Conservation (phyloP, 208 protist genomes). For the Porcisia hertigi region DNA sequence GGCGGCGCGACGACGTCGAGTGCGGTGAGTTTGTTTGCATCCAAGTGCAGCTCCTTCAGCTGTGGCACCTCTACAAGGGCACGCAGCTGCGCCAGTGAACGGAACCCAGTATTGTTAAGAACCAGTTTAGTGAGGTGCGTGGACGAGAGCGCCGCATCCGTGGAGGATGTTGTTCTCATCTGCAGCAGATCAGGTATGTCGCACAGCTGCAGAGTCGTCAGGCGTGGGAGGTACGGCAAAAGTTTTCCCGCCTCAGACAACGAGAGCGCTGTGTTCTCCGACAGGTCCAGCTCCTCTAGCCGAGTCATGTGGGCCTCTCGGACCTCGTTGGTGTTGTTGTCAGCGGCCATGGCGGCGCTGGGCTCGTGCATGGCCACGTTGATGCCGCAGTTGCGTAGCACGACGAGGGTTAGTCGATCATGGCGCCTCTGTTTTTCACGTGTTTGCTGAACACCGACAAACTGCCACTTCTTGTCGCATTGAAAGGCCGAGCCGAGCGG, state of each 20-base stretch:
- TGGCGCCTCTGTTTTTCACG: slow-evolving; percentile 61
- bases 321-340: slow-evolving; percentile 21
- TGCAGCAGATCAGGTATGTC: slow-evolving; percentile 50
- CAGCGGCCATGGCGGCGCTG: slow-evolving; percentile 10
- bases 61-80: slow-evolving; percentile 48
- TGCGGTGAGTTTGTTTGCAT: slow-evolving; percentile 56
- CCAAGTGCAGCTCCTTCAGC: slow-evolving; percentile 82
- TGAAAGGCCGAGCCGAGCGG: slow-evolving; percentile 27
- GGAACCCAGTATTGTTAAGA: slow-evolving; percentile 76
- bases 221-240: slow-evolving; percentile 50
- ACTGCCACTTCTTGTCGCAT: slow-evolving; percentile 74
- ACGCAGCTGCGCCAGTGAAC: slow-evolving; percentile 53
- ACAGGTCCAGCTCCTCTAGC: slow-evolving; percentile 77
- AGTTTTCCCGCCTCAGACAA: slow-evolving; percentile 60
- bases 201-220: slow-evolving; percentile 72
- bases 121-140: slow-evolving; percentile 66
- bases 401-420: slow-evolving; percentile 60
- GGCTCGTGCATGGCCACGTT: slow-evolving; percentile 44
- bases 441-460: slow-evolving; percentile 83
- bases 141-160: slow-evolving; percentile 30
- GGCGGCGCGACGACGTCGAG: slow-evolving; percentile 21
- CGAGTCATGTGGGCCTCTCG: slow-evolving; percentile 42
- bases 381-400: slow-evolving; percentile 62
- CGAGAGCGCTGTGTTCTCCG: slow-evolving; percentile 55
- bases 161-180: not conserved